phyloP scores from a whole-genome alignment of 2,329 filamentous ascomycete species.

The Pseudogymnoascus sp. region DNA sequence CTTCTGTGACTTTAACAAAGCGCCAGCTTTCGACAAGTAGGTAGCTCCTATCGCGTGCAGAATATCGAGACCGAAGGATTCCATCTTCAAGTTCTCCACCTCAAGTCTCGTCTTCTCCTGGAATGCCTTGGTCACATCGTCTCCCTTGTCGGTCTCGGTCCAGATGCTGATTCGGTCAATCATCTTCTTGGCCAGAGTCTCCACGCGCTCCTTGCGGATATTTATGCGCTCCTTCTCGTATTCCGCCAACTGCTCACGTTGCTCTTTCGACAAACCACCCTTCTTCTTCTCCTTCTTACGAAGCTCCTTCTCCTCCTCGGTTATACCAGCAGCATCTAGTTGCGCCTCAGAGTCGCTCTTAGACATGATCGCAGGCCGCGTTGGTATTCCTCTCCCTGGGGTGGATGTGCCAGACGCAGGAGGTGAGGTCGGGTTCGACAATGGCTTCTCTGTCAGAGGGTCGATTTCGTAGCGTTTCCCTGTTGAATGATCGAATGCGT shows the following conservation, averaged over 20 bases:
- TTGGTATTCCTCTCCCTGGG: constrained; percentile 51
- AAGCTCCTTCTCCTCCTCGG: constrained; percentile 67
- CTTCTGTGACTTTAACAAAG: constrained; percentile 89
- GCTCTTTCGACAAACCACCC: constrained; percentile 78
- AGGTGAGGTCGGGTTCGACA: constrained; percentile 19
- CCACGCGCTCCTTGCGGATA: constrained; percentile 83
- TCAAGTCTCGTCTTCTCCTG: constrained; percentile 91
- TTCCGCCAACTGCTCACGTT: constrained; percentile 82
- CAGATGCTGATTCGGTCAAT: constrained; percentile 85
- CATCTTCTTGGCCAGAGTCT: constrained; percentile 76
- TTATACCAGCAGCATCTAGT: constrained; percentile 57
- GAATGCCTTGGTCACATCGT: constrained; percentile 81
- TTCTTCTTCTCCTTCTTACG: constrained; percentile 86
- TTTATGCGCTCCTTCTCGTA: constrained; percentile 80
- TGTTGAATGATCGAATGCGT: not conserved
- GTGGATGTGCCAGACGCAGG: constrained; percentile 40
- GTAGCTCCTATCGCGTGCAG: constrained; percentile 89
- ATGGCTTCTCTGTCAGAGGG: constrained; percentile 25
- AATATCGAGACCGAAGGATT: constrained; percentile 94
- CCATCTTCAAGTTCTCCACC: constrained; percentile 98
- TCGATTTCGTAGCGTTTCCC: not conserved
- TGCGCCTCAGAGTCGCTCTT: constrained; percentile 72
- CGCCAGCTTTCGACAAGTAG: constrained; percentile 81
- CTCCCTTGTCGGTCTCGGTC: constrained; percentile 91
- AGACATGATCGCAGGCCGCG: constrained; percentile 83